Base-by-base conservation (phyloP, 805 yeast genomes). In the Starmerella vaccinii region DNA sequence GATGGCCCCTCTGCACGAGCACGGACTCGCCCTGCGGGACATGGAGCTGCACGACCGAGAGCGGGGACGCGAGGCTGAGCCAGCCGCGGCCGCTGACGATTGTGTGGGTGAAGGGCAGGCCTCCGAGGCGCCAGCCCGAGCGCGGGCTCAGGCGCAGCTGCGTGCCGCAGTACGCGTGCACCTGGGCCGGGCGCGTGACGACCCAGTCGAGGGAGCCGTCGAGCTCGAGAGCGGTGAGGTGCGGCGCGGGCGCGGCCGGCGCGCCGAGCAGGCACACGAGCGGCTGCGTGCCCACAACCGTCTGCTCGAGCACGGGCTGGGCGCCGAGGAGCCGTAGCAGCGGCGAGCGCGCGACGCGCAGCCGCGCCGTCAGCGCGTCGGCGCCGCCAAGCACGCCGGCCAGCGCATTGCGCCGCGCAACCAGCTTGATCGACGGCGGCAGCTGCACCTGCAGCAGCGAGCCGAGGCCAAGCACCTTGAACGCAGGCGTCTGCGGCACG, bases 371-470 rank as follows among this genome's bases (percentile, higher is more conserved):
- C 13, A 53, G n/a, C 24, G 48, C 38, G n/a, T 50, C 33, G 12
- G 48, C 41, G n/a, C 51, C 26, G 26, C 58, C 59, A 21, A 59
- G 43, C 7, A 58, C 49, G 22, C 59, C 63, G 5, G 56, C 39
- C 16, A 59, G 56, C 15, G 52, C 42, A 37, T 55, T 53, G 18
- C 62, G 53, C 26, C 50, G 52, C 10, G 61, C 59, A 6, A 30
- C 34, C 5, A 60, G 49, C 43, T 50, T 56, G 12, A 50, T 47
- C 21, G 58, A 52, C 24, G 63, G 52, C 33, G 62, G 97, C 72
- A 92, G 59, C 73, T 87, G 70, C 84, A 90, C 67, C 72, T 92
- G 63, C 95, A 92, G 71, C 87, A 92, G 70, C 81, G 84, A 62
- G 84, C 83, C 65, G 85, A 97, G 97, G 86, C 92, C 61, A 16